phyloP scores from a whole-genome alignment of 202 grass and related monocot genomes.

The Hordeum pubiflorum region DNA sequence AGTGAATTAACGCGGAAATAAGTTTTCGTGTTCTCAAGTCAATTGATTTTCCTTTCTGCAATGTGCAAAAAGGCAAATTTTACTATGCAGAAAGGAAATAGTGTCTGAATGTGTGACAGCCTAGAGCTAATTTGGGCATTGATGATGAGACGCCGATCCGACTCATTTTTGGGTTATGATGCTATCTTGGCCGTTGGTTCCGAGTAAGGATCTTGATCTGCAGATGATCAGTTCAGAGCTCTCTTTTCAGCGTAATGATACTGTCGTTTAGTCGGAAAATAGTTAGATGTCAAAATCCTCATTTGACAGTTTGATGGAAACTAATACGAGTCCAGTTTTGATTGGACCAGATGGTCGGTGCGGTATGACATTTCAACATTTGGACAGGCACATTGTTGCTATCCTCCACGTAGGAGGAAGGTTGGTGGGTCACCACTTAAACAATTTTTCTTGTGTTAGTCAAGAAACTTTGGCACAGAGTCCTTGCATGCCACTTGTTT shows the following conservation, averaged over 20 bases:
- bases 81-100: too few species aligned
- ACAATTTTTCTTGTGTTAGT: not conserved
- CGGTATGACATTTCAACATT: constrained; percentile 21
- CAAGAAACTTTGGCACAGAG: not conserved
- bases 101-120: not conserved
- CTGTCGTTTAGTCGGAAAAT: not conserved
- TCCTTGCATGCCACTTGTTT: constrained; percentile 14
- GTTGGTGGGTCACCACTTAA: constrained; percentile 24
- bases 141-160: not conserved
- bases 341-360: constrained; percentile 33
- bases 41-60: not conserved
- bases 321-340: not conserved
- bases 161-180: constrained; percentile 12
- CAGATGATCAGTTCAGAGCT: not conserved
- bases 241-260: not conserved
- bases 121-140: not conserved
- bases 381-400: constrained; percentile 29
- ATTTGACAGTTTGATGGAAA: not conserved
- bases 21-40: not conserved
- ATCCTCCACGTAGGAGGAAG: constrained; percentile 31
- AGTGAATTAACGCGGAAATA: not conserved
- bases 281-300: not conserved
- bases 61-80: too few species aligned
- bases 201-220: constrained; percentile 12
- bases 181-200: constrained; percentile 17